A percentile compares a stretch with the other conserved stretches of the same genome.
These are phyloP conservation scores for Mortierella sp. DNA, from an alignment of 371 early-diverging fungal genomes.

Conservation along the genomic window DNA sequence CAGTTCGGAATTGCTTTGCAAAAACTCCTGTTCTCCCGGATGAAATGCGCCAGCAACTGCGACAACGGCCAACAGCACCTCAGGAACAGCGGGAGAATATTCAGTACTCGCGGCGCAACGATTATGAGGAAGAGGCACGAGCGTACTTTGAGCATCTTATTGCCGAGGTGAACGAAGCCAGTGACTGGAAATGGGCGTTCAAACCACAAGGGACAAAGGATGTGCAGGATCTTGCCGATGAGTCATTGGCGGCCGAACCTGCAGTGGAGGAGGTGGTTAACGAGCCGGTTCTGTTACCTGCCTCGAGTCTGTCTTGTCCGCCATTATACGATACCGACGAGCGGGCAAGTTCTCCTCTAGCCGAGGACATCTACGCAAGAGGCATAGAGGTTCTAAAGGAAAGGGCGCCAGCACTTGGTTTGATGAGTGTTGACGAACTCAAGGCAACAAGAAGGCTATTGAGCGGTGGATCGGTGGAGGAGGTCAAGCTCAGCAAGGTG, in stretches of 20 bases:
- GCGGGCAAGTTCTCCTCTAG: slow-evolving; percentile 4
- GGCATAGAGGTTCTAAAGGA: not conserved
- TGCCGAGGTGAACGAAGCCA: not conserved
- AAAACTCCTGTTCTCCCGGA: not conserved
- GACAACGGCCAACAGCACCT: not conserved
- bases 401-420: not conserved
- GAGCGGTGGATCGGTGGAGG: not conserved
- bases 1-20: not conserved
- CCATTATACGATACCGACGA: not conserved
- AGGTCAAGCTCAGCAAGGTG: not conserved
- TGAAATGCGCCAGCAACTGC: not conserved
- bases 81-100: not conserved
- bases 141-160: not conserved
- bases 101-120: not conserved
- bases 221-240: not conserved
- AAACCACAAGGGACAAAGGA: not conserved
- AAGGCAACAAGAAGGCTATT: not conserved
- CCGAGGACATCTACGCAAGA: not conserved
- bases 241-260: not conserved
- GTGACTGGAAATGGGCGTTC: not conserved
- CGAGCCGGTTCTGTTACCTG: not conserved
- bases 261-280: not conserved
- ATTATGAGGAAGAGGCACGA: not conserved
- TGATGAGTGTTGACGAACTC: not conserved
- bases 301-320: not conserved